These are phyloP conservation scores for Hypericum perforatum DNA, from an alignment of 345 rosid species.

Conservation along the genomic window DNA sequence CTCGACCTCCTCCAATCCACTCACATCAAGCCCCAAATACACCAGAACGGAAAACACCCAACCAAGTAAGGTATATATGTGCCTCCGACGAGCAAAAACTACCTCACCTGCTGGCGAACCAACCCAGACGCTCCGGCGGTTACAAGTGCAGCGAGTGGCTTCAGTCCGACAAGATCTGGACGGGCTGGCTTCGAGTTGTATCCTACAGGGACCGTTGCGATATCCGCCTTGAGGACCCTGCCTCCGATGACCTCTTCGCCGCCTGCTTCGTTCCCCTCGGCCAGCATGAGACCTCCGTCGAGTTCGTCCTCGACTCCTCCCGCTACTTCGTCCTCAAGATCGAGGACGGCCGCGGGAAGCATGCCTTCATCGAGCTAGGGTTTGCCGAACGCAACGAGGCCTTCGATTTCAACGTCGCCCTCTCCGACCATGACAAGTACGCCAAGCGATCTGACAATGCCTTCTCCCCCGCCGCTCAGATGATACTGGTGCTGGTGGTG, in stretches of 20 bases:
- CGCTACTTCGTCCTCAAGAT: slow-evolving; percentile 89
- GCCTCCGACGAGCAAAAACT: no score
- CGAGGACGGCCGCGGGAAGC: slow-evolving; percentile 89
- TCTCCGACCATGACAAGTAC: slow-evolving; percentile 95
- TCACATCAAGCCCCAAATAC: no score
- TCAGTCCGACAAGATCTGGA: slow-evolving; percentile 98
- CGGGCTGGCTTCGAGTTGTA: slow-evolving; percentile 92
- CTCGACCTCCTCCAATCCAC: no score
- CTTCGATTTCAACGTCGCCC: slow-evolving; percentile 95
- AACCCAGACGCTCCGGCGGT: slow-evolving; percentile 16
- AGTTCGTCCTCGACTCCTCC: slow-evolving; percentile 95
- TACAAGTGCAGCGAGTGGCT: slow-evolving; percentile 99
- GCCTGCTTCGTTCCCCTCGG: slow-evolving; percentile 85
- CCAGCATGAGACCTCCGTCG: slow-evolving; percentile 77
- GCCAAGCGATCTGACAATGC: slow-evolving; percentile 73
- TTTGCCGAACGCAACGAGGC: slow-evolving; percentile 92
- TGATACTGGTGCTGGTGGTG: slow-evolving; percentile 28
- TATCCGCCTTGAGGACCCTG: slow-evolving; percentile 94
- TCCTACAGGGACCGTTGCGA: slow-evolving; percentile 93
- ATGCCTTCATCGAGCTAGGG: slow-evolving; percentile 93
- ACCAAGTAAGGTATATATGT: no score
- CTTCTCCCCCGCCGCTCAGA: slow-evolving; percentile 38
- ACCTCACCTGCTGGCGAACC: no score
- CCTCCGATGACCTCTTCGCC: slow-evolving; percentile 81
- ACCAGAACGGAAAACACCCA: no score